phyloP scores from a whole-genome alignment of 495 filamentous ascomycete genomes.

The Evansstolkia leycettana region DNA sequence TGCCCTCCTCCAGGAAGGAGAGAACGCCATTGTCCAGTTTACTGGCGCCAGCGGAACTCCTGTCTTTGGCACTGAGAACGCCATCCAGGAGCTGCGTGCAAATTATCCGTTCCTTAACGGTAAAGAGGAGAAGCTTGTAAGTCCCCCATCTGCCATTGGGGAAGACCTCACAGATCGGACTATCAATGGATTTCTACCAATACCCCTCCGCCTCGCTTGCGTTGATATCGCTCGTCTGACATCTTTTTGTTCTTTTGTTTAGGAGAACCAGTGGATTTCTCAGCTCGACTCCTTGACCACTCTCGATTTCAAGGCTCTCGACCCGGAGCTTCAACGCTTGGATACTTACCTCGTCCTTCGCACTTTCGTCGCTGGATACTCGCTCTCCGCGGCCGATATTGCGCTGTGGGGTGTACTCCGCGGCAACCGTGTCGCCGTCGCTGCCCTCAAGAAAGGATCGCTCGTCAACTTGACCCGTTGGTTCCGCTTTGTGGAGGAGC shows the following conservation, averaged over 20 bases:
- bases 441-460: slow-evolving; percentile 64
- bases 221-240: slow-evolving; percentile 1
- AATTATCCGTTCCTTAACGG: slow-evolving; percentile 31
- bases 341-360: slow-evolving; percentile 80
- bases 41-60: slow-evolving; percentile 16
- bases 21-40: slow-evolving; percentile 32
- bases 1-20: slow-evolving; percentile 26
- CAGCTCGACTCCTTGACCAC: slow-evolving; percentile 39
- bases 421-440: slow-evolving; percentile 72
- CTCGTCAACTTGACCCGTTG: slow-evolving; percentile 74
- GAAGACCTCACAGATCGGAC: too few species aligned
- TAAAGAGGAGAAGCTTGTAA: slow-evolving; percentile 33
- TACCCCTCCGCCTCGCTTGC: too few species aligned
- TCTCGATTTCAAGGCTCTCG: slow-evolving; percentile 67
- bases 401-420: slow-evolving; percentile 77
- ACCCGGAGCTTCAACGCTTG: slow-evolving; percentile 61
- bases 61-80: slow-evolving; percentile 23
- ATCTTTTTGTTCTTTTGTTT: not conserved
- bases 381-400: slow-evolving; percentile 63
- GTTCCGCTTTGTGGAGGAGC: slow-evolving; percentile 78
- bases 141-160: slow-evolving; percentile 4
- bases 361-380: slow-evolving; percentile 76
- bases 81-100: slow-evolving; percentile 25
- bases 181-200: too few species aligned
- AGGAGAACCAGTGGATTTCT: slow-evolving; percentile 47